phyloP scores from a whole-genome alignment of 1,284 basidiomycete species.

The Volvariella surrecta region DNA sequence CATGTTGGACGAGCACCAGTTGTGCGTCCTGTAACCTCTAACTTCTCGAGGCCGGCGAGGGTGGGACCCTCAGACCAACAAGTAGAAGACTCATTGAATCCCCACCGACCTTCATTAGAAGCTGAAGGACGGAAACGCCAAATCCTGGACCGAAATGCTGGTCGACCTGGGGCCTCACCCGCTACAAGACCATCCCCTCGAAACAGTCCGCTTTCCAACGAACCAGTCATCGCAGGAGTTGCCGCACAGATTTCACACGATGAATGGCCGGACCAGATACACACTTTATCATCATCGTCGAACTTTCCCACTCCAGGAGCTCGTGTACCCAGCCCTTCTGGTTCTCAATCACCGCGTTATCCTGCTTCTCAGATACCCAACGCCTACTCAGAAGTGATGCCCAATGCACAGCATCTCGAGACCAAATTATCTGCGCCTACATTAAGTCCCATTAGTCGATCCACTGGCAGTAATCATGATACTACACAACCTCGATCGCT shows the following conservation, averaged over 20 bases:
- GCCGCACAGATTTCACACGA: too few relatives aligned
- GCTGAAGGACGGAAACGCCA: conserved; percentile 44
- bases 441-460: not conserved
- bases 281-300: too few relatives aligned
- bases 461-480: not conserved
- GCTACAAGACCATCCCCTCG: not conserved
- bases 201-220: not conserved
- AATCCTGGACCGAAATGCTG: conserved; percentile 52
- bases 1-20: conserved; percentile 23
- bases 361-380: not conserved
- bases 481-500: conserved; percentile 1
- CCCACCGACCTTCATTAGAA: conserved; percentile 29
- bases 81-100: conserved; percentile 15
- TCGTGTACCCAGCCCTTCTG: too few relatives aligned
- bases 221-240: too few relatives aligned
- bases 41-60: conserved; percentile 49
- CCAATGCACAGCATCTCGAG: too few relatives aligned
- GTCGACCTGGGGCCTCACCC: conserved; percentile 18
- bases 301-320: too few relatives aligned
- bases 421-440: too few relatives aligned
- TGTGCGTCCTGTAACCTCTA: conserved; percentile 29
- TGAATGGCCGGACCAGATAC: too few relatives aligned
- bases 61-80: conserved; percentile 11
- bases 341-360: not conserved
- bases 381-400: too few relatives aligned